Evolutionary conservation across 2,329 filamentous ascomycete genomes (phyloP).

Genomic region (Exophiala sp.): DNA sequence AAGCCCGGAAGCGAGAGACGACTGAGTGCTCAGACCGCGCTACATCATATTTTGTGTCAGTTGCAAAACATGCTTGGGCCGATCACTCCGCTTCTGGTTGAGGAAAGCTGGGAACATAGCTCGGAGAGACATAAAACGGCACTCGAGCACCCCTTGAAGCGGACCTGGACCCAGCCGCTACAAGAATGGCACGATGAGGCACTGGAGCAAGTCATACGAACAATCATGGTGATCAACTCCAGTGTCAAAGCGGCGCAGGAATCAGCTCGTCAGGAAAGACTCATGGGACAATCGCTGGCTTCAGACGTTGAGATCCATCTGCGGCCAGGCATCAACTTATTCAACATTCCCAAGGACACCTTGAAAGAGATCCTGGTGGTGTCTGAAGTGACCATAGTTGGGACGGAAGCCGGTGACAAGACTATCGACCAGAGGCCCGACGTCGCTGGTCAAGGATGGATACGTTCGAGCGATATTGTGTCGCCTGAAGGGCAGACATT

Average conservation of each 20-base stretch:
- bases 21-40: constrained; percentile 50
- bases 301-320: constrained; percentile 52
- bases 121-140: constrained; percentile 57
- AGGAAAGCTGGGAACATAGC: constrained; percentile 78
- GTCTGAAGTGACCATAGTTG: constrained; percentile 13
- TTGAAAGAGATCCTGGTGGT: constrained; percentile 26
- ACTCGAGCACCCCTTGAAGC: constrained; percentile 41
- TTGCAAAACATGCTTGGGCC: constrained; percentile 74
- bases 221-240: constrained; percentile 48
- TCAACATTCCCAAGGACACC: constrained; percentile 15
- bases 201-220: constrained; percentile 29
- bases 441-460: constrained; percentile 9
- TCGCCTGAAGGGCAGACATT: constrained; percentile 6
- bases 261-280: constrained; percentile 61
- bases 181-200: constrained; percentile 31
- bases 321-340: constrained; percentile 6
- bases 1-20: constrained; percentile 59
- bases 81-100: constrained; percentile 73
- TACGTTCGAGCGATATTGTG: constrained; percentile 13
- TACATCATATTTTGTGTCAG: constrained; percentile 60
- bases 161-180: constrained; percentile 33
- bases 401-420: background rate
- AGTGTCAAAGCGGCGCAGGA: constrained; percentile 71
- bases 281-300: constrained; percentile 74
- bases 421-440: background rate